phyloP scores from a whole-genome alignment of 1,284 basidiomycete species.

The Lignosus rhinocerotis region DNA sequence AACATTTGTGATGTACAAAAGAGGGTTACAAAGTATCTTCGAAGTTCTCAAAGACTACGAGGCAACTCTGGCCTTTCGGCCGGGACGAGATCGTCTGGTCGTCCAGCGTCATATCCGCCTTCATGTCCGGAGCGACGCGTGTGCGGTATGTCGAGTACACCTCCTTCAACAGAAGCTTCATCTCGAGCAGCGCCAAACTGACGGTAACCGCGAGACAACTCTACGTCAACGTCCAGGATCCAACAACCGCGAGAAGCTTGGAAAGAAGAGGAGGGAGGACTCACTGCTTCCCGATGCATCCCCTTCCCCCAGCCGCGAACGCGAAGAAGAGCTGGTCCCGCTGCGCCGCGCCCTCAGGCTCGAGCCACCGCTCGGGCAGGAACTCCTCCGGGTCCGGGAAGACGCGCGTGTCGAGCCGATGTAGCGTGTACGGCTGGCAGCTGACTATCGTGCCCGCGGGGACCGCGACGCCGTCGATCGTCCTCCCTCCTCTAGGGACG shows the following conservation, averaged over 20 bases:
- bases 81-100: constrained; percentile 27
- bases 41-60: constrained; percentile 23
- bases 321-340: constrained; percentile 30
- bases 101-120: constrained; percentile 25
- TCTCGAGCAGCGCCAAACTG: constrained; percentile 29
- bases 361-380: constrained; percentile 89
- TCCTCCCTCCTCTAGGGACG: constrained; percentile 84
- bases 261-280: not conserved
- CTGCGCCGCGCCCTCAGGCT: constrained; percentile 55
- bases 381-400: constrained; percentile 88
- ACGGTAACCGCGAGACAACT: not conserved
- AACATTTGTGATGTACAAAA: not conserved
- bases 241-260: not conserved
- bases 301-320: constrained; percentile 27
- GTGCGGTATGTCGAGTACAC: constrained; percentile 27
- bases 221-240: not conserved
- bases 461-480: constrained; percentile 83
- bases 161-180: constrained; percentile 27
- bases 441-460: constrained; percentile 92
- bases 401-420: constrained; percentile 78
- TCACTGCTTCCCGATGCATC: constrained; percentile 31
- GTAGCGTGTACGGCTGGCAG: constrained; percentile 89
- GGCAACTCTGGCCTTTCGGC: constrained; percentile 26
- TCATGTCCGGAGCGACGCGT: constrained; percentile 25
- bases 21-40: not conserved